phyloP scores from a whole-genome alignment of 306 rosid species.

The Elaeagnus macrophylla region DNA sequence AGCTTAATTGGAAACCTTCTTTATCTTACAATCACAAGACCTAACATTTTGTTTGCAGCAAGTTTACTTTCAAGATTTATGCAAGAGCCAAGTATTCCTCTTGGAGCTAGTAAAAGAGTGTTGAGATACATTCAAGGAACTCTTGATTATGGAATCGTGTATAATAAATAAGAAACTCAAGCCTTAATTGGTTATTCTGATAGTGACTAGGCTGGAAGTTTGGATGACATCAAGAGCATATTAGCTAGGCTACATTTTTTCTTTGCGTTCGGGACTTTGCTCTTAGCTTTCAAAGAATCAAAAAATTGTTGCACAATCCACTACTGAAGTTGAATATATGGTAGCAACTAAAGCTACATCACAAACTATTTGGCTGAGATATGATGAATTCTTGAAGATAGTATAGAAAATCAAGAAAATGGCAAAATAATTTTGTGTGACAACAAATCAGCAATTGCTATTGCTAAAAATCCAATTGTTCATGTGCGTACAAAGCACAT shows the following conservation, averaged over 20 bases:
- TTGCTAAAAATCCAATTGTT: not conserved
- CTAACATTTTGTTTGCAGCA: not conserved
- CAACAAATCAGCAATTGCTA: not conserved
- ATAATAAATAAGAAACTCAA: not conserved
- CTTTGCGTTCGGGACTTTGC: not conserved
- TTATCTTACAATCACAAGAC: not conserved
- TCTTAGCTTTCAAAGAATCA: not conserved
- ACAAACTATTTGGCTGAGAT: not conserved
- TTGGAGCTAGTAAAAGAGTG: not conserved
- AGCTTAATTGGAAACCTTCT: not conserved
- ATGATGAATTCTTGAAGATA: not conserved
- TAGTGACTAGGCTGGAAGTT: not conserved
- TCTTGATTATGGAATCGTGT: not conserved
- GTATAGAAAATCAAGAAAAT: not conserved
- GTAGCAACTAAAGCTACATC: not conserved
- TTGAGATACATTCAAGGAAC: conserved; percentile 1
- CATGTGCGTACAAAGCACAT: conserved; percentile 2
- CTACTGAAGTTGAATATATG: not conserved
- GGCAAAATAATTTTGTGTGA: not conserved
- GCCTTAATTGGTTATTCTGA: not conserved
- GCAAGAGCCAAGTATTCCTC: not conserved
- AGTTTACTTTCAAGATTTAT: conserved; percentile 14
- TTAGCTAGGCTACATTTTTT: not conserved
- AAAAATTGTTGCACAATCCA: not conserved
- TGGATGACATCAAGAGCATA: conserved; percentile 8